A percentile compares a stretch with the other conserved stretches of the same genome.
phyloP scores from a whole-genome alignment of 2,329 filamentous ascomycete species.

The Elsinoe necatrix region DNA sequence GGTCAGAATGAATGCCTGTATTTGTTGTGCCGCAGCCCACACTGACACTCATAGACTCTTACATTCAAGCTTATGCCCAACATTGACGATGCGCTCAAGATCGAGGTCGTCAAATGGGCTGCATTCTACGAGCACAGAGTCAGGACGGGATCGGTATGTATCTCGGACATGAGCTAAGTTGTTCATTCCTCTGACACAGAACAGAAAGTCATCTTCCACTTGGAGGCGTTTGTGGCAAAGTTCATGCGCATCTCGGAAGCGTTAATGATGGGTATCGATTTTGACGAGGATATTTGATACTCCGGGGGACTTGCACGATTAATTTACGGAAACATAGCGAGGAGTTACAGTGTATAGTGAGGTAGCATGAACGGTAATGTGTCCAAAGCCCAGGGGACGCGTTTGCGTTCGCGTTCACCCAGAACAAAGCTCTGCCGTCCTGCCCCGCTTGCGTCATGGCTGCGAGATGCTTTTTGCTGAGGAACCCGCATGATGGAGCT shows the following conservation, averaged over 20 bases:
- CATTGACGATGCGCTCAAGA: slow-evolving; percentile 82
- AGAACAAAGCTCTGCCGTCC: not conserved
- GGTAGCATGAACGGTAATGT: not conserved
- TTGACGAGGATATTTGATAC: slow-evolving; percentile 35
- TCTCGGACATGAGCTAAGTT: too few relatives aligned
- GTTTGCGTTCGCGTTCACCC: slow-evolving; percentile 4
- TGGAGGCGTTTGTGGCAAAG: slow-evolving; percentile 97
- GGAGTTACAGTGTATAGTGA: slow-evolving; percentile 13
- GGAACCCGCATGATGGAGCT: not conserved
- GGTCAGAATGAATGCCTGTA: slow-evolving; percentile 29
- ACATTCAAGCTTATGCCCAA: slow-evolving; percentile 85
- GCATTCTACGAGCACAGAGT: slow-evolving; percentile 96
- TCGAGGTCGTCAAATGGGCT: slow-evolving; percentile 89
- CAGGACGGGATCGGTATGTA: slow-evolving; percentile 61
- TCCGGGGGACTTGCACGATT: not conserved
- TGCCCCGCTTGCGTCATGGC: slow-evolving; percentile 15
- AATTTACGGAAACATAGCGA: slow-evolving; percentile 21
- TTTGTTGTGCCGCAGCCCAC: not conserved
- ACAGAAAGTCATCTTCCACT: slow-evolving; percentile 88
- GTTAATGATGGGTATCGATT: slow-evolving; percentile 67
- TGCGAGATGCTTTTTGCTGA: slow-evolving; percentile 8
- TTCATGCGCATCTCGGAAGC: slow-evolving; percentile 93
- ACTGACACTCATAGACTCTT: slow-evolving; percentile 49
- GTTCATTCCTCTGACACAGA: not conserved
- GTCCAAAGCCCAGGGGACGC: not conserved